Conservation (phyloP, 441 rosid genomes). For the Cnidoscolus chayamansa region DNA sequence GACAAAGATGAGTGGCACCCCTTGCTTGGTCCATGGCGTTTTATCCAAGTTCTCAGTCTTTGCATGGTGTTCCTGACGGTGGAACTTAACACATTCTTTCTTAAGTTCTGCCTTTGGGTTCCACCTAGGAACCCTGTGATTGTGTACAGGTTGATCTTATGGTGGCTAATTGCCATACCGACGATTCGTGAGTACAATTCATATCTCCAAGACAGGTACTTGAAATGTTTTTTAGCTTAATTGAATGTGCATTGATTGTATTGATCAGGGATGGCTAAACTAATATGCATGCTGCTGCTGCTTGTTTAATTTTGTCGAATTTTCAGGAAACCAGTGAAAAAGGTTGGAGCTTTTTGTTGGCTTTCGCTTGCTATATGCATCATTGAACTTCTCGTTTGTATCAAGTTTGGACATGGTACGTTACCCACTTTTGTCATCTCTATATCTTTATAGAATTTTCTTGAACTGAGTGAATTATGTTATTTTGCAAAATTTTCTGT, state of each 20-base stretch:
- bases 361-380: conserved; percentile 97
- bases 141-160: conserved; percentile 83
- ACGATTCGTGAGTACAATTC: conserved; percentile 96
- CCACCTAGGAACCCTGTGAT: conserved; percentile 96
- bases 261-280: background rate
- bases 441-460: background rate
- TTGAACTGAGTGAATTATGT: background rate
- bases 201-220: conserved; percentile 89
- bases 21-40: conserved; percentile 96
- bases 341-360: conserved; percentile 99
- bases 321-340: conserved; percentile 74
- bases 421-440: conserved; percentile 5
- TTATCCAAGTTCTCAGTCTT: conserved; percentile 93
- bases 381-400: conserved; percentile 94
- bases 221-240: background rate
- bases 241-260: background rate
- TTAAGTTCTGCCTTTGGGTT: conserved; percentile 95
- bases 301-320: background rate
- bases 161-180: conserved; percentile 99
- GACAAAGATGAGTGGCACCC: conserved; percentile 99
- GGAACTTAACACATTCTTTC: conserved; percentile 97
- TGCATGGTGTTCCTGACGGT: conserved; percentile 86
- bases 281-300: background rate
- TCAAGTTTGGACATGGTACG: conserved; percentile 95
- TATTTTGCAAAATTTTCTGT: background rate